Evolutionary conservation across 441 rosid genomes (phyloP), one percentile per base, ranked within the genome.

Genomic region (Metrosideros polymorpha): DNA sequence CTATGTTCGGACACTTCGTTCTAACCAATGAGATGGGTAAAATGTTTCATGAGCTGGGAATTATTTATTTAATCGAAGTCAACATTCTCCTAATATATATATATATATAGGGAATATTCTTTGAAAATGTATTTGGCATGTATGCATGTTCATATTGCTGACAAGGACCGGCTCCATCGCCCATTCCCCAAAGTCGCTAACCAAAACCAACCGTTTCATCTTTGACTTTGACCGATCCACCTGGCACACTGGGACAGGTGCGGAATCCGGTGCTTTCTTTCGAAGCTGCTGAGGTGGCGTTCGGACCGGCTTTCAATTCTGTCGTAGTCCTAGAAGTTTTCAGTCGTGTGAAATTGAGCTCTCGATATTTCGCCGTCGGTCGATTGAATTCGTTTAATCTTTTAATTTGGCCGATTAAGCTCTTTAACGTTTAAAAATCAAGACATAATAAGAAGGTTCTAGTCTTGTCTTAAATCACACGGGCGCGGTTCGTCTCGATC

Each of bases 391-490:
- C 6, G 18, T 63, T 63, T 32, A 18, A 32, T 6, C 19, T 63
- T 63, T 32, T 0, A 13, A 32, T 18, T 32, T 63, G 43, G 42
- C 18, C 27, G 9, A 63, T 8, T 3, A 5, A 19, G 17, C 14
- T 49, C 17, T 49, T 49, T 14, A 49, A 49, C 51, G 14, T 49
- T 13, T 1, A 2, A 4, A 49, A 1, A 49, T 3, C 3, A 12
- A 49, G 12, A n/a, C n/a, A n/a, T n/a, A 7, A 14, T 0, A 6
- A 57, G 4, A 7, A 32, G 1, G 25, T n/a, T n/a, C n/a, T n/a
- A n/a, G n/a, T n/a, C n/a, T n/a, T n/a, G n/a, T n/a, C n/a, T n/a
- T n/a, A n/a, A n/a, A n/a, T n/a, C n/a, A n/a, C n/a, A n/a, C n/a
- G n/a, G n/a, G n/a, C n/a, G n/a, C n/a, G n/a, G n/a, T n/a, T 32